Percentiles rank a stretch among this genome's conserved stretches.
These are phyloP conservation scores for Phytophthora multivora DNA, from an alignment of 352 stramenopile genomes.

Conservation along the genomic window DNA sequence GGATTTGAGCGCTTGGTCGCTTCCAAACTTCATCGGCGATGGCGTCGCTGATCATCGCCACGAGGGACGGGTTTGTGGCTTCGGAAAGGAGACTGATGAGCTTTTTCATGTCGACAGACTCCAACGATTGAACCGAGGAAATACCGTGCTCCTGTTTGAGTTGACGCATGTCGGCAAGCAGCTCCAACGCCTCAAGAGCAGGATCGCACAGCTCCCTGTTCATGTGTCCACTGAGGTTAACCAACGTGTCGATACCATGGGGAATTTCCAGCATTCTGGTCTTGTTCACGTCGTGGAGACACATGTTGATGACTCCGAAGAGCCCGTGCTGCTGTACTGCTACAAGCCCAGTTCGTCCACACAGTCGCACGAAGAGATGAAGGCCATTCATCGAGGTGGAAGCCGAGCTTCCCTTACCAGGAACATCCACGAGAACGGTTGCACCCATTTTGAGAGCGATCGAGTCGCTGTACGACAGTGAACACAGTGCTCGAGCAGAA, in stretches of 20 bases:
- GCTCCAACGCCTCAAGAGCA: slow-evolving; percentile 73
- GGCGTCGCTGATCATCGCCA: slow-evolving; percentile 74
- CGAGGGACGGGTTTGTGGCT: slow-evolving; percentile 55
- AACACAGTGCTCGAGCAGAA: slow-evolving; percentile 74
- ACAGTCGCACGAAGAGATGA: slow-evolving; percentile 56
- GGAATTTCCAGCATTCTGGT: slow-evolving; percentile 66
- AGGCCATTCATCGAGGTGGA: slow-evolving; percentile 39
- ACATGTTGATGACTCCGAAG: slow-evolving; percentile 84
- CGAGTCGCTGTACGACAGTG: slow-evolving; percentile 82
- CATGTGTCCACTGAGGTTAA: slow-evolving; percentile 70
- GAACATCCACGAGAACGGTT: slow-evolving; percentile 3
- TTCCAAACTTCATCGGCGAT: slow-evolving; percentile 85
- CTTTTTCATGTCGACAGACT: slow-evolving; percentile 61
- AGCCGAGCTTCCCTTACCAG: background rate
- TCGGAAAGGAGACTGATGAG: slow-evolving; percentile 68
- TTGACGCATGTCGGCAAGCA: slow-evolving; percentile 72
- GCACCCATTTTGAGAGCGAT: slow-evolving; percentile 66
- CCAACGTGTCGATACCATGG: slow-evolving; percentile 80
- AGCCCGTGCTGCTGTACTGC: slow-evolving; percentile 68
- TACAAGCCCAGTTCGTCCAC: slow-evolving; percentile 26
- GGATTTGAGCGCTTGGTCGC: slow-evolving; percentile 55
- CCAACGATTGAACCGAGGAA: slow-evolving; percentile 32
- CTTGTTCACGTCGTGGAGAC: slow-evolving; percentile 88
- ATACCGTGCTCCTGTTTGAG: slow-evolving; percentile 46
- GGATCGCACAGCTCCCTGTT: slow-evolving; percentile 68